Conservation (phyloP, 2,329 filamentous ascomycete genomes). For the Pseudocercospora musae region DNA sequence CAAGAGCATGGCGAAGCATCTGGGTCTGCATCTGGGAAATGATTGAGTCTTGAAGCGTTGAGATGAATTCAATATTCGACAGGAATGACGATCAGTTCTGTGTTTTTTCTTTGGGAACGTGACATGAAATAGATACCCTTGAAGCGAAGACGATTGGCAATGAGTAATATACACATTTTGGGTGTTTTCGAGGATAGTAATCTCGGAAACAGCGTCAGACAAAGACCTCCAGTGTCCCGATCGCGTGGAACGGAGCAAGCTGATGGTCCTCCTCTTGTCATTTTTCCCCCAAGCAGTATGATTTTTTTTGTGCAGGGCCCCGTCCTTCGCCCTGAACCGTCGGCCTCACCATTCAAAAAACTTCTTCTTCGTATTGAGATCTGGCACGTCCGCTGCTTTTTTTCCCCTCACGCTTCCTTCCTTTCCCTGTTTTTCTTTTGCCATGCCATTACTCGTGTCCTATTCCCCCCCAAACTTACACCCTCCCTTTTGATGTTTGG, state of each 20-base stretch:
- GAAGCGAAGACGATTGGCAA: not conserved
- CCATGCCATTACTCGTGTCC: too few relatives aligned
- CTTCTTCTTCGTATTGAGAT: not conserved
- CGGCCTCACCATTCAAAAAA: not conserved
- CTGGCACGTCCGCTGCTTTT: not conserved
- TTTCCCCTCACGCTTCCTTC: not conserved
- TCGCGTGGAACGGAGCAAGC: not conserved
- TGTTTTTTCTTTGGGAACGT: not conserved
- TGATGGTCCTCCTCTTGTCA: too few relatives aligned
- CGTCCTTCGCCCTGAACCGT: not conserved
- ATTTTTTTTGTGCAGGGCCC: not conserved
- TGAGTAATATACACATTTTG: too few relatives aligned
- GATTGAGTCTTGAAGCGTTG: not conserved
- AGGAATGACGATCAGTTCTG: not conserved
- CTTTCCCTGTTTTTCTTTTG: too few relatives aligned
- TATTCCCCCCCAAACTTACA: too few relatives aligned
- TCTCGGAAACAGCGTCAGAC: too few relatives aligned
- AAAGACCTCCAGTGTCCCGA: not conserved
- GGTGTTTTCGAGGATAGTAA: too few relatives aligned
- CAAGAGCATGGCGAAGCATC: constrained; percentile 30
- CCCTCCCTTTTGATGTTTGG: too few relatives aligned
- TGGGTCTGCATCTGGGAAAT: not conserved
- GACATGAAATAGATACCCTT: not conserved
- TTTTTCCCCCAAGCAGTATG: too few relatives aligned
- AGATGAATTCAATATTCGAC: not conserved